phyloP scores from a whole-genome alignment of 83 land plant genomes.

The Larix sibirica region DNA sequence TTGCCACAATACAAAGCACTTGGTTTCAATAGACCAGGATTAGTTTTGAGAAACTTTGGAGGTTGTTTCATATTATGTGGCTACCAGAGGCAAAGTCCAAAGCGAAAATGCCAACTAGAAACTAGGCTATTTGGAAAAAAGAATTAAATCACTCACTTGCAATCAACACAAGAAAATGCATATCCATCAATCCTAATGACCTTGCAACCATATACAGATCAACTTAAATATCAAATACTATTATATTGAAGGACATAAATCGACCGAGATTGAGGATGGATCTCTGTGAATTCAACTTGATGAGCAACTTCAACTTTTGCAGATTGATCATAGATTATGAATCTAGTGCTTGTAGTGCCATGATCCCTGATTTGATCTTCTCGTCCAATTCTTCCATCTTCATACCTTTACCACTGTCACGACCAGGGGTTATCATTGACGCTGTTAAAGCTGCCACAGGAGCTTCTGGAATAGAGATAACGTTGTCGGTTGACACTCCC shows the following conservation, averaged over 20 bases:
- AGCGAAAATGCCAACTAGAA: too few relatives aligned
- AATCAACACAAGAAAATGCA: background rate
- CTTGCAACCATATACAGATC: background rate
- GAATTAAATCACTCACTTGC: background rate
- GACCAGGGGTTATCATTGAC: too few relatives aligned
- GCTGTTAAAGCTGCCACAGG: too few relatives aligned
- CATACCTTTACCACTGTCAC: too few relatives aligned
- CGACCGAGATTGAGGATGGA: constrained; percentile 93
- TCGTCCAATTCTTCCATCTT: too few relatives aligned
- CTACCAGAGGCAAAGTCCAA: constrained; percentile 17
- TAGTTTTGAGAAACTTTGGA: background rate
- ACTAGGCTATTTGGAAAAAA: background rate
- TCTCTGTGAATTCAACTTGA: constrained; percentile 94
- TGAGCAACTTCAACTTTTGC: constrained; percentile 83
- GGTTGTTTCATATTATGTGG: constrained; percentile 27
- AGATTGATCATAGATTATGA: constrained; percentile 74
- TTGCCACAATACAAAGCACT: constrained; percentile 70
- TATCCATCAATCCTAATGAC: background rate
- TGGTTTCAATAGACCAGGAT: constrained; percentile 40
- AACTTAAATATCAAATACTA: background rate
- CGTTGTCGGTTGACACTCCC: too few relatives aligned
- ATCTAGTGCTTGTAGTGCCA: constrained; percentile 96
- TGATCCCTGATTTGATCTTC: constrained; percentile 45
- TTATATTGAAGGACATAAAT: background rate
- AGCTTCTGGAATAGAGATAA: too few relatives aligned